Evolutionary conservation across 108 stramenopile species (phyloP).

Genomic region (Nitzschia inconspicua): DNA sequence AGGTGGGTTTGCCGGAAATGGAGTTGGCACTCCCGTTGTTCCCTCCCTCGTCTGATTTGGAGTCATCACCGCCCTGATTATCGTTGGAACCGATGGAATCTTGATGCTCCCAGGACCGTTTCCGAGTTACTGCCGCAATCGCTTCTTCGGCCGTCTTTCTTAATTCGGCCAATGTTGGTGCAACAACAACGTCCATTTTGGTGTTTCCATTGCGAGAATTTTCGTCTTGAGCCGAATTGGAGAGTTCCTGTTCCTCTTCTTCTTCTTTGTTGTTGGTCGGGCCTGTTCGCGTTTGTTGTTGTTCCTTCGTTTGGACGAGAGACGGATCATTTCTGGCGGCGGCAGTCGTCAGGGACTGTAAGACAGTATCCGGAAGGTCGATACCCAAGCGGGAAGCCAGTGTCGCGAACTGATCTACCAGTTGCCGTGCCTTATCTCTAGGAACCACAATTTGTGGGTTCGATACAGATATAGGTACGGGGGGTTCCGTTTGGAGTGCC

Average conservation of each 20-base stretch:
- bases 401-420: slow-evolving; percentile 56
- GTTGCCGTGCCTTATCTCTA: slow-evolving; percentile 26
- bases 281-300: not conserved
- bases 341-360: slow-evolving; percentile 36
- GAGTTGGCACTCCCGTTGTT: not conserved
- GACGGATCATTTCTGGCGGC: slow-evolving; percentile 28
- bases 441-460: no score
- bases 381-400: slow-evolving; percentile 56
- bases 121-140: slow-evolving; percentile 37
- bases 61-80: not conserved
- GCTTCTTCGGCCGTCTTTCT: slow-evolving; percentile 48
- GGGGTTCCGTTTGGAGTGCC: no score
- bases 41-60: not conserved
- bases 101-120: slow-evolving; percentile 13
- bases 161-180: slow-evolving; percentile 23
- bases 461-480: no score
- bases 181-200: no score
- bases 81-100: not conserved
- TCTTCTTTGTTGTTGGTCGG: slow-evolving; percentile 16
- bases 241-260: not conserved
- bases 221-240: not conserved
- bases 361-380: slow-evolving; percentile 32
- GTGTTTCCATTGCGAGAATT: not conserved
- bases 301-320: not conserved
- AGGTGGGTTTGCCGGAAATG: slow-evolving; percentile 12